A percentile compares a stretch with the other conserved stretches of the same genome.
Conservation (phyloP, 352 stramenopile genomes). For the Phytophthora multivora region DNA sequence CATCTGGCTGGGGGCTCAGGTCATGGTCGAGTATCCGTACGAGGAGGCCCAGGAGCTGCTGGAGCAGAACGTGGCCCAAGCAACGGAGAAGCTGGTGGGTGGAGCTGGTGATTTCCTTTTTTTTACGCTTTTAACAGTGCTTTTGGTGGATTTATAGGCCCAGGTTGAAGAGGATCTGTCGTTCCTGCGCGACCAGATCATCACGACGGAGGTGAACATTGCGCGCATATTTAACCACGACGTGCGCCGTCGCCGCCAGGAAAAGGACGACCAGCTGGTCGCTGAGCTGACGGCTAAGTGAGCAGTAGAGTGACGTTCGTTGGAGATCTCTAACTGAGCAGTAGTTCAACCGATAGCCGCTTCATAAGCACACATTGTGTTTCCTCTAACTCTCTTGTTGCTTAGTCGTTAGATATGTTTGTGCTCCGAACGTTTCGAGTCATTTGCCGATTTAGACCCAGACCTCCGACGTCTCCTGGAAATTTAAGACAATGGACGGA, state of each 20-base stretch:
- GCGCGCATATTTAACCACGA: slow-evolving; percentile 98
- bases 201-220: slow-evolving; percentile 98
- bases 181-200: slow-evolving; percentile 97
- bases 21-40: slow-evolving; percentile 98
- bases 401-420: too few relatives aligned
- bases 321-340: slow-evolving; percentile 9
- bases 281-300: slow-evolving; percentile 73
- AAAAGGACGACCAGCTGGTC: slow-evolving; percentile 70
- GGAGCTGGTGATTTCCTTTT: not conserved
- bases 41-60: slow-evolving; percentile 94
- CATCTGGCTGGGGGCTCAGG: slow-evolving; percentile 97
- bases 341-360: slow-evolving; percentile 15
- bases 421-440: not conserved
- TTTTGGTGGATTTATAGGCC: slow-evolving; percentile 28
- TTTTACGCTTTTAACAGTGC: not conserved
- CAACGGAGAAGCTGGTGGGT: slow-evolving; percentile 71
- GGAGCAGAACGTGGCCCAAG: slow-evolving; percentile 72
- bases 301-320: slow-evolving; percentile 4
- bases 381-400: slow-evolving; percentile 1
- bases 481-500: slow-evolving; percentile 19
- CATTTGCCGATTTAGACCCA: slow-evolving; percentile 18
- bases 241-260: slow-evolving; percentile 85
- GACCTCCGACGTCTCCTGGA: slow-evolving; percentile 3
- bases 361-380: slow-evolving; percentile 25
- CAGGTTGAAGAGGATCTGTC: slow-evolving; percentile 92